phyloP scores from a whole-genome alignment of 108 stramenopile species.

The Epithemia pelagica region DNA sequence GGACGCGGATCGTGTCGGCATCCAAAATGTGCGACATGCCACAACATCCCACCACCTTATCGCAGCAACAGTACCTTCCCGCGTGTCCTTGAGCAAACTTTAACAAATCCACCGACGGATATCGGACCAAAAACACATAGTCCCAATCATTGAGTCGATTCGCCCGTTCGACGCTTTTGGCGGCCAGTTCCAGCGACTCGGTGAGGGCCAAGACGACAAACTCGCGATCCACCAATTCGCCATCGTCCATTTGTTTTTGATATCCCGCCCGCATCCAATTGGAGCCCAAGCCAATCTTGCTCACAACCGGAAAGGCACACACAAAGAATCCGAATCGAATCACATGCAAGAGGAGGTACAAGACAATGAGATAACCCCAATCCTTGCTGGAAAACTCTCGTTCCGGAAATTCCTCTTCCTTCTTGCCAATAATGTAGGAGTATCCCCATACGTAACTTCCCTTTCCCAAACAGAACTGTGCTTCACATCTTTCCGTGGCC shows the following conservation, averaged over 20 bases:
- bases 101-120: conserved; percentile 5
- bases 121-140: conserved; percentile 13
- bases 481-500: conserved; percentile 30
- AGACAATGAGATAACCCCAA: conserved; percentile 57
- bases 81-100: not conserved
- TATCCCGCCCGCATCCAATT: conserved; percentile 30
- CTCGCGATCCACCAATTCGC: conserved; percentile 40
- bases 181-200: conserved; percentile 44
- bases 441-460: conserved; percentile 67
- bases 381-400: conserved; percentile 19
- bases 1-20: not conserved
- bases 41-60: not conserved
- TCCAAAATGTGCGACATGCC: not conserved
- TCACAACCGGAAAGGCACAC: conserved; percentile 54
- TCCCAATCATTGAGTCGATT: conserved; percentile 30
- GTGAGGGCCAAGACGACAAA: conserved; percentile 35
- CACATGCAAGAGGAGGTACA: conserved; percentile 52
- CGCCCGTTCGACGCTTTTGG: conserved; percentile 38
- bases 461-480: conserved; percentile 88
- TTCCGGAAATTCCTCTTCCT: conserved; percentile 3
- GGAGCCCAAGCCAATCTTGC: conserved; percentile 43
- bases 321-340: conserved; percentile 55
- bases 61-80: not conserved
- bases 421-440: conserved; percentile 27
- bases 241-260: conserved; percentile 33